phyloP scores from a whole-genome alignment of 2,329 filamentous ascomycete genomes.

The Hypoxylon sp. region DNA sequence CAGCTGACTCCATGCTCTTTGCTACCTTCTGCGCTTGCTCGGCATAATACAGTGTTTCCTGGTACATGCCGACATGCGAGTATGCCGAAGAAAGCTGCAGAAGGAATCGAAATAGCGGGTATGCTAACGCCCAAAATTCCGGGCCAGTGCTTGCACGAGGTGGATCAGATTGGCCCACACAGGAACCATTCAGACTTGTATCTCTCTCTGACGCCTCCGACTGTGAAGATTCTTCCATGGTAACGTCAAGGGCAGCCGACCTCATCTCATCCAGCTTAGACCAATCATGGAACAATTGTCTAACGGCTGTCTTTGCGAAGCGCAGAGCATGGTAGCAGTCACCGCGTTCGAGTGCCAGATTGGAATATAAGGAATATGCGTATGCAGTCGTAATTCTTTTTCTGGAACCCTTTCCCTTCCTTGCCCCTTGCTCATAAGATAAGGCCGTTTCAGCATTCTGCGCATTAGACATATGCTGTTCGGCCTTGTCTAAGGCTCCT shows the following conservation, averaged over 20 bases:
- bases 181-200: conserved; percentile 51
- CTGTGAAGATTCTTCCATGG: conserved; percentile 49
- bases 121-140: conserved; percentile 84
- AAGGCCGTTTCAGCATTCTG: conserved; percentile 56
- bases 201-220: conserved; percentile 49
- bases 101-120: conserved; percentile 79
- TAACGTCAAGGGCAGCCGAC: conserved; percentile 34
- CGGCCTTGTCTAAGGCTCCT: conserved; percentile 75
- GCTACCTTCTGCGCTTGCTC: conserved; percentile 87
- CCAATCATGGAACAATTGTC: conserved; percentile 71
- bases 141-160: conserved; percentile 65
- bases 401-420: conserved; percentile 58
- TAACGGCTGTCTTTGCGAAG: conserved; percentile 71
- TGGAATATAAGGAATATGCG: conserved; percentile 75
- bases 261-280: conserved; percentile 63
- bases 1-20: conserved; percentile 73
- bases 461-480: conserved; percentile 59
- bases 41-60: conserved; percentile 89
- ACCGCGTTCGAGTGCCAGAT: conserved; percentile 74
- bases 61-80: conserved; percentile 86
- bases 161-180: conserved; percentile 45
- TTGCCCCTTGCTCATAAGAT: conserved; percentile 47
- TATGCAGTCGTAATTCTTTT: conserved; percentile 70
- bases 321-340: conserved; percentile 71
- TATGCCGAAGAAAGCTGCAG: conserved; percentile 83